Base-by-base conservation (phyloP, 1,139 yeast genomes). In the Sugiyamaella japonica region DNA sequence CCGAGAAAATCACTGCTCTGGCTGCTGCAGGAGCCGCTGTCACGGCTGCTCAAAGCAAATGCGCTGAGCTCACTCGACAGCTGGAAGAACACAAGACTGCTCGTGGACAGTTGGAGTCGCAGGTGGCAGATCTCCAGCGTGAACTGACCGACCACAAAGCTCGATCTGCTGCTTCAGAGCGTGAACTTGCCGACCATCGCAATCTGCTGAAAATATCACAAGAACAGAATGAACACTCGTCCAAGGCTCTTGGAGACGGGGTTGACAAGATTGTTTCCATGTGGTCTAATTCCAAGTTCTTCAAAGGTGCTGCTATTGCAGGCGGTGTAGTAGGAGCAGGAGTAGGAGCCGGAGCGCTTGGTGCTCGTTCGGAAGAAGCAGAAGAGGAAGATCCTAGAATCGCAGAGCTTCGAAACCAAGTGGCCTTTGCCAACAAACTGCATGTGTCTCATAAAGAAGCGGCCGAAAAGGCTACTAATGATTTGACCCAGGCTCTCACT, bases 391-490 rank as follows among this genome's bases (percentile, higher is more conserved):
- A 62, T 41, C 63, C 64, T 3, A 55, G 60, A 32, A 38, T 56
- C 41, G 50, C 56, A 4, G 60, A 56, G 12, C 56, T 66, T 32
- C 63, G 60, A 34, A 50, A 50, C n/a, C 60, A 61, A 53, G 54
- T 65, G 32, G 62, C 55, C 2, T 61, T 62, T 8, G 59, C 63
- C 15, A 56, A 53, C n/a, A 46, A 62, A 48, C 60, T 69, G 16
- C 70, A 68, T 50, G 66, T 62, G 49, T 38, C 63, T 13, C 73
- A 70, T 52, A 63, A 61, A 58, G 61, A 59, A n/a, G 73, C 73
- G 1, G 64, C 70, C n/a, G 68, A 61, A n/a, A 61, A 59, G 53
- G 66, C 70, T 7, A 60, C 64, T 1, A 50, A 46, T 16, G 67
- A 68, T 29, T 61, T 68, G 3, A 54, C 64, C 2, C 55, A 43